A percentile compares a stretch with the other conserved stretches of the same genome.
Conservation (phyloP, 805 yeast genomes). For the Cyberlindnera euphorbiae region DNA sequence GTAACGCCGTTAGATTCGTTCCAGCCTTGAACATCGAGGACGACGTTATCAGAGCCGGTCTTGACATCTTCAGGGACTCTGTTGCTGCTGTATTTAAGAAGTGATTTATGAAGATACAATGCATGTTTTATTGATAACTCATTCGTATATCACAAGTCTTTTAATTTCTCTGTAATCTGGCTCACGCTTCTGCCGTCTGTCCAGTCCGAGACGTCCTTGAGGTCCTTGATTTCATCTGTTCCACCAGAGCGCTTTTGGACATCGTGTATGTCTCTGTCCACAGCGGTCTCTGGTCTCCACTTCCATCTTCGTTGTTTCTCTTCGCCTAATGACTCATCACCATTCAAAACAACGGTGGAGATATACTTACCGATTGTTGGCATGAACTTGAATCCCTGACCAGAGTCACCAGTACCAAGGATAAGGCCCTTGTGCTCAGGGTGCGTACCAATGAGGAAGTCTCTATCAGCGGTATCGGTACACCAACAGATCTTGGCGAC, state of each 20-base stretch:
- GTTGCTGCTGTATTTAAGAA: conserved; percentile 30
- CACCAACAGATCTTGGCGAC: conserved; percentile 33
- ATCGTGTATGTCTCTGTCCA: conserved; percentile 24
- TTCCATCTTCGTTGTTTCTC: conserved; percentile 27
- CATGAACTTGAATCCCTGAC: conserved; percentile 34
- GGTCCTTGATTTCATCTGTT: conserved; percentile 25
- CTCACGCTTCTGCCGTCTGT: conserved; percentile 11
- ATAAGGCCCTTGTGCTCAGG: conserved; percentile 26
- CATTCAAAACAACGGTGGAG: conserved; percentile 28
- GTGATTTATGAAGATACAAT: conserved; percentile 1
- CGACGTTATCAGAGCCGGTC: conserved; percentile 63
- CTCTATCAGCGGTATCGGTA: conserved; percentile 33
- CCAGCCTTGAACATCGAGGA: conserved; percentile 87
- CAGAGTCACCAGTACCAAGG: conserved; percentile 35
- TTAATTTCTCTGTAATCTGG: not conserved
- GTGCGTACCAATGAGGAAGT: conserved; percentile 28
- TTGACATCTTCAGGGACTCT: conserved; percentile 60
- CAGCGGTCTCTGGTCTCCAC: conserved; percentile 33
- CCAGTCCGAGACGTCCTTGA: conserved; percentile 26
- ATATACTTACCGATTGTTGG: conserved; percentile 32
- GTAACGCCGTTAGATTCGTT: conserved; percentile 82
- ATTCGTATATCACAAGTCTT: conserved; percentile 1
- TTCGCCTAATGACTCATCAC: conserved; percentile 26
- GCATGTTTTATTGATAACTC: no score
- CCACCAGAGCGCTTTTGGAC: conserved; percentile 30